Conservation (phyloP, 2,329 filamentous ascomycete genomes). For the Ophiostoma australiae region DNA sequence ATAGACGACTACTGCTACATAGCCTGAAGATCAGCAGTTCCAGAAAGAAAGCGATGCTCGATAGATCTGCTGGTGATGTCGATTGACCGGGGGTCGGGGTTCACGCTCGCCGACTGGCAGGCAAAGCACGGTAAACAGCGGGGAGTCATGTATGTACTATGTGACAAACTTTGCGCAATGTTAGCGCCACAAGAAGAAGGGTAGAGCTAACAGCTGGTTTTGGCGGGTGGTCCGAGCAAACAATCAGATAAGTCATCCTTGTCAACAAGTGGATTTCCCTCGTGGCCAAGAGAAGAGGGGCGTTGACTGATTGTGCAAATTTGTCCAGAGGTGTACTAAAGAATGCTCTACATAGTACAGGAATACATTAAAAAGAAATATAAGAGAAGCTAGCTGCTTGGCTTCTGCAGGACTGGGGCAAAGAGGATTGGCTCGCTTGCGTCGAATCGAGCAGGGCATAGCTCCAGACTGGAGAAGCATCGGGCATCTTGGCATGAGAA, state of each 20-base stretch:
- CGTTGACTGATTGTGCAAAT: neutral
- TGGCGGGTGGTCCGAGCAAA: neutral
- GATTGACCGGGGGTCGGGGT: neutral
- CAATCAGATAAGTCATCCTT: neutral
- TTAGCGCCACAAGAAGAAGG: no score
- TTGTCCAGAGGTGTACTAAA: neutral
- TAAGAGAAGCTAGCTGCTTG: neutral
- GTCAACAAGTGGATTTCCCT: neutral
- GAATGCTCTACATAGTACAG: neutral
- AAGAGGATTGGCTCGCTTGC: neutral
- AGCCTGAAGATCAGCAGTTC: neutral
- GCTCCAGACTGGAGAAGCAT: neutral
- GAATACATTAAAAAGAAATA: neutral
- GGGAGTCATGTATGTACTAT: neutral
- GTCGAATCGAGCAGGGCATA: neutral
- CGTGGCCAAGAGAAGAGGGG: neutral
- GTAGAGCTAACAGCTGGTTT: neutral
- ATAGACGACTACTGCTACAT: neutral
- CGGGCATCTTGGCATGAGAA: slow-evolving; percentile 3
- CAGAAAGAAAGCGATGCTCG: neutral
- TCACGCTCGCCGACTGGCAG: neutral
- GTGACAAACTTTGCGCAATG: neutral
- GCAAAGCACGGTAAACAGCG: neutral
- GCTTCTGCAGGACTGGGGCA: neutral
- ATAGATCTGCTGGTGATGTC: neutral